phyloP scores from a whole-genome alignment of 495 filamentous ascomycete genomes.

The Thermothielavioides terrestris region DNA sequence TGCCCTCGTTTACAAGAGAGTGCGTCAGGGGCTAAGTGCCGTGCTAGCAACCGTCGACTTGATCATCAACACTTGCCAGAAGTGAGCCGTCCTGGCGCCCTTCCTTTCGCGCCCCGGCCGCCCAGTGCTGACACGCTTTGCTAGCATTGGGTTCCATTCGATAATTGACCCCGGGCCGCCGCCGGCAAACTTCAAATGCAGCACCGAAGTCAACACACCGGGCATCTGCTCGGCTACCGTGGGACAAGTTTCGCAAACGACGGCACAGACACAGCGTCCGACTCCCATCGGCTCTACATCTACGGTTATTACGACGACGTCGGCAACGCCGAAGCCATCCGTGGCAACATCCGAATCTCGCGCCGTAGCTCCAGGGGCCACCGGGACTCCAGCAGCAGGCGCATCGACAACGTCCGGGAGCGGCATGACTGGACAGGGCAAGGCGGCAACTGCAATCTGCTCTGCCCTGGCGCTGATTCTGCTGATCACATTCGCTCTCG shows the following conservation, averaged over 20 bases:
- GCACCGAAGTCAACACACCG: slow-evolving; percentile 1
- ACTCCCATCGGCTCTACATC: neutral
- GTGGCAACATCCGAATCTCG: neutral
- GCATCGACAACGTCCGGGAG: slow-evolving; percentile 14
- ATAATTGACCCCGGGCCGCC: slow-evolving; percentile 36
- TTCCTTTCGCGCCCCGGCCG: neutral
- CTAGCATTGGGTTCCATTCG: slow-evolving; percentile 29
- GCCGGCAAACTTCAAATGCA: slow-evolving; percentile 16
- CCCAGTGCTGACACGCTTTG: neutral
- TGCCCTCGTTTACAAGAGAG: no score
- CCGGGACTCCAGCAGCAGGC: neutral
- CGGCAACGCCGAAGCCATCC: neutral
- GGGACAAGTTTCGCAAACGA: slow-evolving; percentile 1
- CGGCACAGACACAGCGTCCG: neutral
- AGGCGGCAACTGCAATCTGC: slow-evolving; percentile 36
- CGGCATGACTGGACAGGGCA: slow-evolving; percentile 28
- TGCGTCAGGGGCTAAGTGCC: slow-evolving; percentile 18
- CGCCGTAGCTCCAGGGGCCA: neutral
- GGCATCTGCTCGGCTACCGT: slow-evolving; percentile 6
- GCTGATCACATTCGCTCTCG: slow-evolving; percentile 18
- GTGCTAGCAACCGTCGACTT: slow-evolving; percentile 33
- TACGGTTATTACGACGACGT: neutral
- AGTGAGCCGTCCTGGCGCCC: slow-evolving; percentile 25
- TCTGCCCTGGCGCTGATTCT: slow-evolving; percentile 29
- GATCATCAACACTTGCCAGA: slow-evolving; percentile 42